Evolutionary conservation across 176 grass and related monocot species (phyloP).

Genomic region (Phoenix dactylifera): DNA sequence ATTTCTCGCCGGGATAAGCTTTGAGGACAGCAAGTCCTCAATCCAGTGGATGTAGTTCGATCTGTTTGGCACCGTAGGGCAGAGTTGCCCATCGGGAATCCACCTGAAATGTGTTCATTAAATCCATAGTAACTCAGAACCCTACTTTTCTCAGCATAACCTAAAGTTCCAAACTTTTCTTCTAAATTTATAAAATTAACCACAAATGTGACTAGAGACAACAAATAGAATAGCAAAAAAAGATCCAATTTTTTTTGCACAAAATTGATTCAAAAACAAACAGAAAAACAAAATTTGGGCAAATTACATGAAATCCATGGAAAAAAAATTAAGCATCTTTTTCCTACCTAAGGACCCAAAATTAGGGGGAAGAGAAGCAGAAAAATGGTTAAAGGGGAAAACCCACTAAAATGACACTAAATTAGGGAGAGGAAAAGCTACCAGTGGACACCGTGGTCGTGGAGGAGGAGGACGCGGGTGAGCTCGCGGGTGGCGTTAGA

Average conservation of each 20-base stretch:
- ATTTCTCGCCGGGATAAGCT: slow-evolving; percentile 50
- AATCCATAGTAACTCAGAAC: too few relatives aligned
- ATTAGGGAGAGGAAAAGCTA: neutral
- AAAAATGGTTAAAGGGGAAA: neutral
- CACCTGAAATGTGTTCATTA: slow-evolving; percentile 38
- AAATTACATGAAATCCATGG: neutral
- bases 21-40: slow-evolving; percentile 63
- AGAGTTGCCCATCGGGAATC: slow-evolving; percentile 84
- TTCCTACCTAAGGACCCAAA: too few relatives aligned
- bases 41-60: slow-evolving; percentile 98
- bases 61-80: slow-evolving; percentile 84
- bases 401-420: neutral
- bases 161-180: too few relatives aligned
- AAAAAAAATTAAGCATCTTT: too few relatives aligned
- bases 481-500: slow-evolving; percentile 64
- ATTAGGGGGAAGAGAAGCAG: too few relatives aligned
- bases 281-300: neutral
- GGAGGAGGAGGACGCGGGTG: slow-evolving; percentile 83
- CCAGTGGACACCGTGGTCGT: slow-evolving; percentile 85
- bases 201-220: too few relatives aligned
- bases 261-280: too few relatives aligned
- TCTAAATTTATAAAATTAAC: too few relatives aligned
- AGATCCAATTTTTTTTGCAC: too few relatives aligned
- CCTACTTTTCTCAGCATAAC: too few relatives aligned
- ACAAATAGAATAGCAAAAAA: too few relatives aligned